phyloP scores from a whole-genome alignment of 2,329 filamentous ascomycete species.

The Teratosphaeria nubilosa region DNA sequence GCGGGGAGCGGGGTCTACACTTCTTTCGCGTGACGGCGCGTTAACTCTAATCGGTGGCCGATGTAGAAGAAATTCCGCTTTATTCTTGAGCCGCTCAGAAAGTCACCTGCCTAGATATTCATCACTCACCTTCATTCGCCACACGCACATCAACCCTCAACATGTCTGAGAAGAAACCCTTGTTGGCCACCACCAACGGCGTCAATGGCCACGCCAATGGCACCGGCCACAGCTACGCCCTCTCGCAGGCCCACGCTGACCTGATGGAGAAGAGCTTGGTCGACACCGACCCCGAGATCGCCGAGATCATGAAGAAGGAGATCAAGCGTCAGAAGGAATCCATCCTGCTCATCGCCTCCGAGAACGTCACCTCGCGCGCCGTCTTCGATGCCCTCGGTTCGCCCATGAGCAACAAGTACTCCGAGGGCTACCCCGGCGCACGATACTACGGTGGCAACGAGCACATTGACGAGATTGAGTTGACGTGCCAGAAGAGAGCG shows the following conservation, averaged over 20 bases:
- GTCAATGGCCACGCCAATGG: constrained; percentile 11
- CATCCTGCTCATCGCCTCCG: constrained; percentile 95
- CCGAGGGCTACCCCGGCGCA: constrained; percentile 93
- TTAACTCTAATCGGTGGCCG: background rate
- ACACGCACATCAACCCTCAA: background rate
- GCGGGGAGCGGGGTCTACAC: background rate
- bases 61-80: background rate
- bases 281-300: constrained; percentile 87
- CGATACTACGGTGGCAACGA: constrained; percentile 99
- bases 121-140: background rate
- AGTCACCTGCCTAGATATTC: background rate
- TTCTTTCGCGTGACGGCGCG: background rate
- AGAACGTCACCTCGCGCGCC: constrained; percentile 97
- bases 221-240: constrained; percentile 44
- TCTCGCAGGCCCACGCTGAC: constrained; percentile 56
- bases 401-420: constrained; percentile 95
- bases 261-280: constrained; percentile 93
- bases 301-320: constrained; percentile 92
- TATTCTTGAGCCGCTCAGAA: background rate
- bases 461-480: constrained; percentile 94
- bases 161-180: background rate
- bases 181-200: constrained; percentile 3
- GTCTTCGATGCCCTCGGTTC: constrained; percentile 95
- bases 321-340: constrained; percentile 96
- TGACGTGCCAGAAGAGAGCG: constrained; percentile 87